Conservation (phyloP, 139 green algal genomes). For the Chlorella sorokiniana region DNA sequence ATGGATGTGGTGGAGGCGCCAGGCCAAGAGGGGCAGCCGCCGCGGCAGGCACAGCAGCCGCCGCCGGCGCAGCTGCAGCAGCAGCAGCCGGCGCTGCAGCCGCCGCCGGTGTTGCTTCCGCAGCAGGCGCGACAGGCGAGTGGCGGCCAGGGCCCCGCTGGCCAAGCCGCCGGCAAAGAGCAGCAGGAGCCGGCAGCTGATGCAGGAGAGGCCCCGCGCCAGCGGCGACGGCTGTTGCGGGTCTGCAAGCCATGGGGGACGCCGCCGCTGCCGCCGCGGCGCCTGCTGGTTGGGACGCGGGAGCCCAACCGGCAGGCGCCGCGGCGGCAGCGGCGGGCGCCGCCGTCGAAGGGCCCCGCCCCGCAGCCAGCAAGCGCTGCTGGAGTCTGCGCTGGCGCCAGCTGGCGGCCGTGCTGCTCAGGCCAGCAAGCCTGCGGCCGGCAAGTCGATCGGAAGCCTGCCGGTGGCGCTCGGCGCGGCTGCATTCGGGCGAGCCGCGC, state of each 20-base stretch:
- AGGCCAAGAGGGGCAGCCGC: background rate
- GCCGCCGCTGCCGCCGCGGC: too few relatives aligned
- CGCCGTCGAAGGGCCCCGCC: background rate
- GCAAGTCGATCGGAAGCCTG: background rate
- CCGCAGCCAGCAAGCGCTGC: slow-evolving; percentile 1
- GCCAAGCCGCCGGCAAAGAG: background rate
- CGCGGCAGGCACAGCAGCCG: background rate
- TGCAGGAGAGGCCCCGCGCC: too few relatives aligned
- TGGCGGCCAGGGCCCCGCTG: too few relatives aligned
- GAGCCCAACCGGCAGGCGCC: background rate
- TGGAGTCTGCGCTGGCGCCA: background rate
- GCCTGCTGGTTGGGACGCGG: background rate
- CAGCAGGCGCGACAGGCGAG: too few relatives aligned
- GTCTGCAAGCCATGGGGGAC: too few relatives aligned
- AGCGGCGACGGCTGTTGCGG: too few relatives aligned
- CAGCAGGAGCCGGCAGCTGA: background rate
- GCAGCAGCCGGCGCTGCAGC: background rate
- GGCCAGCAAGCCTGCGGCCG: background rate
- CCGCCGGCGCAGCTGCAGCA: background rate
- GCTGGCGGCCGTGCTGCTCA: background rate
- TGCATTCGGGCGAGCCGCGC: too few relatives aligned
- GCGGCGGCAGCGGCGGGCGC: too few relatives aligned
- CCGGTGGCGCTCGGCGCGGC: too few relatives aligned
- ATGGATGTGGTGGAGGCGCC: background rate
- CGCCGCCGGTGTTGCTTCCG: too few relatives aligned